These are phyloP conservation scores for Typha latifolia DNA, from an alignment of 176 grass and related monocot genomes.

Conservation along the genomic window DNA sequence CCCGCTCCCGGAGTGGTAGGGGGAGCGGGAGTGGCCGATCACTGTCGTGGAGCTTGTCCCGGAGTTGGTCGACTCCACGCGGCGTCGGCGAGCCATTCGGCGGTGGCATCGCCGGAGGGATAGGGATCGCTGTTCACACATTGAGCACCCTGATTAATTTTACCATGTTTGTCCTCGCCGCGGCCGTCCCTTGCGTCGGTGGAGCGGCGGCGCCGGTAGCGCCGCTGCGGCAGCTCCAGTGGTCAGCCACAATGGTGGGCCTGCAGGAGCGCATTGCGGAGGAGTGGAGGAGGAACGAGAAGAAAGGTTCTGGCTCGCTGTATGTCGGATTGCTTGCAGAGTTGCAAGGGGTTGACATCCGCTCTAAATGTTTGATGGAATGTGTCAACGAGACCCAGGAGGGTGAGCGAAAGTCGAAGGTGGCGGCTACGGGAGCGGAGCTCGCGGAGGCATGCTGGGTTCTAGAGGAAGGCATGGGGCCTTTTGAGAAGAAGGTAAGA, in stretches of 20 bases:
- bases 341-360: conserved; percentile 55
- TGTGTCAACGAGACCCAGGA: conserved; percentile 32
- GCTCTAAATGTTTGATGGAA: conserved; percentile 37
- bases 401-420: conserved; percentile 24
- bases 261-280: conserved; percentile 69
- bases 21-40: conserved; percentile 2
- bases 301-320: conserved; percentile 27
- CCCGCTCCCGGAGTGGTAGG: not conserved
- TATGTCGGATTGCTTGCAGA: conserved; percentile 48
- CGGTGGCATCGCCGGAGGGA: conserved; percentile 20
- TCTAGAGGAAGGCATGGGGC: conserved; percentile 59
- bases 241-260: conserved; percentile 42
- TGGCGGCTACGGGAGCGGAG: conserved; percentile 36
- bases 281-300: conserved; percentile 51
- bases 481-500: conserved; percentile 67
- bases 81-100: conserved; percentile 6
- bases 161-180: conserved; percentile 61
- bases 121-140: conserved; percentile 62
- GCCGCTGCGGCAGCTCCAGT: conserved; percentile 60
- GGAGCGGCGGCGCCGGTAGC: conserved; percentile 19
- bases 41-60: not conserved
- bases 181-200: conserved; percentile 40
- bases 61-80: conserved; percentile 60
- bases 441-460: conserved; percentile 46
- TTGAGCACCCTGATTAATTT: conserved; percentile 82